Base-by-base conservation (phyloP, 139 green algal genomes). In the Micractinium sp. region DNA sequence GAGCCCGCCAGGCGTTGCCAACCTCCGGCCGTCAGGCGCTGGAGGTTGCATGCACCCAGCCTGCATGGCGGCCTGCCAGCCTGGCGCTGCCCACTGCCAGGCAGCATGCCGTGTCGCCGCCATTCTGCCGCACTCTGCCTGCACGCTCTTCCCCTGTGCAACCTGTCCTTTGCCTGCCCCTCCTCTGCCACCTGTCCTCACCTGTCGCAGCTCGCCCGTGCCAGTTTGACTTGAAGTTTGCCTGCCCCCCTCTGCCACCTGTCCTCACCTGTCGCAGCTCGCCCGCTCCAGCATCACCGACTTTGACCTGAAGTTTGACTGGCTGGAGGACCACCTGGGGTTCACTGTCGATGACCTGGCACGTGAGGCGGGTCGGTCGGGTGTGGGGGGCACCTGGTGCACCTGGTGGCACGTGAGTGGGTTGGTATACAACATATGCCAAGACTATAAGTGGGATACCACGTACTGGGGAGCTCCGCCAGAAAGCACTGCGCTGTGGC, bases 271-370 rank as follows among this genome's bases (percentile, higher is more conserved):
- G 29, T 22, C 74, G 73, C 71, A 78, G 87, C 60, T 89, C 3
- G 35, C 36, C 31, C 29, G 71, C 73, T 74, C 39, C 60, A 61
- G 53, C 74, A 35, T 82, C 29, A 39, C 25, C 25, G 27, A 78
- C 13, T 47, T 80, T 38, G 85, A 92, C 47, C n/a, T 89, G 19
- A 92, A 90, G 80, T 71, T 85, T 38, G 85, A 90, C 33, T 92
- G 89, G 89, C 88, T 92, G 85, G 66, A 39, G 13, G 89, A 90
- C 66, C 89, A 87, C 33, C 53, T 75, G 25, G 76, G 66, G 22
- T 56, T 88, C n/a, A 75, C 38, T 0, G 60, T 89, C 29, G 85
- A 88, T 2, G 85, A 92, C 36, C n/a, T 87, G n/a, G 73, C 85
- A 22, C 53, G 85, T 87, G 61, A 77, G 82, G n/a, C n/a, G n/a